phyloP scores from a whole-genome alignment of 192 early-diverging fungal species.

The Coemansia sp. region DNA sequence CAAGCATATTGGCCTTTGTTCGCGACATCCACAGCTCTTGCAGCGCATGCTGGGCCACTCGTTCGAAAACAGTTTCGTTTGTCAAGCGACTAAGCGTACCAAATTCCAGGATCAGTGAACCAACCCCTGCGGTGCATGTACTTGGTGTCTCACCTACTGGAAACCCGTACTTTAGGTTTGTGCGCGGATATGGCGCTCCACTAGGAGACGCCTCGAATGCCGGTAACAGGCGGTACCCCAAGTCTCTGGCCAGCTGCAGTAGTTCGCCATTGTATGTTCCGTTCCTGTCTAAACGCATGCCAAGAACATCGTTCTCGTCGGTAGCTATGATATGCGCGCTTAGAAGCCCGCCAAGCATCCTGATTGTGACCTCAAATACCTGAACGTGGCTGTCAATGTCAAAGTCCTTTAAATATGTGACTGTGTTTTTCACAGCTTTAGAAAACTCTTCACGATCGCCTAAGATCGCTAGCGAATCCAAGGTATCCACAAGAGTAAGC shows the following conservation, averaged over 20 bases:
- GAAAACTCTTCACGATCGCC: constrained; percentile 68
- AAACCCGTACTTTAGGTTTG: constrained; percentile 76
- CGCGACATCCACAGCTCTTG: constrained; percentile 75
- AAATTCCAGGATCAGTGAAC: constrained; percentile 91
- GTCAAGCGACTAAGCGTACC: constrained; percentile 85
- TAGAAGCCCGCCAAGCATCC: constrained; percentile 84
- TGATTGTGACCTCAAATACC: constrained; percentile 94
- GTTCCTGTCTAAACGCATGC: constrained; percentile 48
- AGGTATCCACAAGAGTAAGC: constrained; percentile 87
- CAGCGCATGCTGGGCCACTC: constrained; percentile 67
- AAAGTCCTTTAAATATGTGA: constrained; percentile 66
- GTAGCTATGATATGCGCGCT: constrained; percentile 87
- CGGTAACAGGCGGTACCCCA: constrained; percentile 81
- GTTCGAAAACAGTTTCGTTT: constrained; percentile 74
- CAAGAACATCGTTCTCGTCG: constrained; percentile 60
- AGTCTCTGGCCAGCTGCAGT: constrained; percentile 71
- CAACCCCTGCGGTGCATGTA: constrained; percentile 88
- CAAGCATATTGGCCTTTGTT: constrained; percentile 75
- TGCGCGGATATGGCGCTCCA: constrained; percentile 79
- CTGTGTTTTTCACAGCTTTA: constrained; percentile 61
- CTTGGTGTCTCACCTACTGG: constrained; percentile 63
- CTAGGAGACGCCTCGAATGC: constrained; percentile 82
- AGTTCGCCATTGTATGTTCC: constrained; percentile 77
- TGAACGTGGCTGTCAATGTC: constrained; percentile 86
- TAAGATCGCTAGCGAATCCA: constrained; percentile 84